Percentiles rank a stretch among this genome's conserved stretches.
Conservation (phyloP, 805 yeast genomes). For the Peterozyma xylosa region DNA sequence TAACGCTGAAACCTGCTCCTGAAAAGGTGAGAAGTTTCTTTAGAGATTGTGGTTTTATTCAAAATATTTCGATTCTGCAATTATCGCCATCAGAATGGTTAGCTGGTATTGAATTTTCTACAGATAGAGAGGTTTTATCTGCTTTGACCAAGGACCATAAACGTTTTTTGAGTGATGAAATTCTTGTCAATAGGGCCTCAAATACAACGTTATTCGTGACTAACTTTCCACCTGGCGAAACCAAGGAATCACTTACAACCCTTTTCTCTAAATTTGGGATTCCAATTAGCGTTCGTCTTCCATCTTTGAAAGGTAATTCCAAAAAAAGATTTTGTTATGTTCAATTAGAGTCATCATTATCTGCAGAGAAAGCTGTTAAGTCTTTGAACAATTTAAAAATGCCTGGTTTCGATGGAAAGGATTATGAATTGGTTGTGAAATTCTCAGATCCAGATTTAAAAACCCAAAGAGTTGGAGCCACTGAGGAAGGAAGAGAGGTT, state of each 20-base stretch:
- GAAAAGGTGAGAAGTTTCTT: conserved; percentile 35
- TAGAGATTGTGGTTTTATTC: conserved; percentile 52
- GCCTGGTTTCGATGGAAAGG: conserved; percentile 23
- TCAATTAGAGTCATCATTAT: conserved; percentile 38
- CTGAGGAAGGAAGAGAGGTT: conserved; percentile 50
- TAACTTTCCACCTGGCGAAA: conserved; percentile 57
- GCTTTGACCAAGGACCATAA: conserved; percentile 58
- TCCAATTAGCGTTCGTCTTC: conserved; percentile 50
- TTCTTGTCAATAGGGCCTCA: conserved; percentile 36
- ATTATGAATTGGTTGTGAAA: conserved; percentile 42
- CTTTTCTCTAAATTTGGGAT: conserved; percentile 34
- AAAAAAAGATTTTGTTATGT: conserved; percentile 69
- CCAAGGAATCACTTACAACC: conserved; percentile 27
- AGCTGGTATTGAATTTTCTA: conserved; percentile 55
- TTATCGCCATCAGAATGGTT: conserved; percentile 13
- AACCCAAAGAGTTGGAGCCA: conserved; percentile 32
- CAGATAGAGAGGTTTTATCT: conserved; percentile 38
- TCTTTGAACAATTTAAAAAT: conserved; percentile 12
- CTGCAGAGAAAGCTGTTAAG: conserved; percentile 35
- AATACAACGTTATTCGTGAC: conserved; percentile 63
- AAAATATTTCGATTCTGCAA: conserved; percentile 21
- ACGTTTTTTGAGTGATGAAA: conserved; percentile 28
- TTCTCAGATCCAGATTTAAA: conserved; percentile 51
- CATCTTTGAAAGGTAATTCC: conserved; percentile 47
- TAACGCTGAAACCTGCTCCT: conserved; percentile 34